These are phyloP conservation scores for Lagenaria siceraria DNA, from an alignment of 306 rosid genomes.

Conservation along the genomic window DNA sequence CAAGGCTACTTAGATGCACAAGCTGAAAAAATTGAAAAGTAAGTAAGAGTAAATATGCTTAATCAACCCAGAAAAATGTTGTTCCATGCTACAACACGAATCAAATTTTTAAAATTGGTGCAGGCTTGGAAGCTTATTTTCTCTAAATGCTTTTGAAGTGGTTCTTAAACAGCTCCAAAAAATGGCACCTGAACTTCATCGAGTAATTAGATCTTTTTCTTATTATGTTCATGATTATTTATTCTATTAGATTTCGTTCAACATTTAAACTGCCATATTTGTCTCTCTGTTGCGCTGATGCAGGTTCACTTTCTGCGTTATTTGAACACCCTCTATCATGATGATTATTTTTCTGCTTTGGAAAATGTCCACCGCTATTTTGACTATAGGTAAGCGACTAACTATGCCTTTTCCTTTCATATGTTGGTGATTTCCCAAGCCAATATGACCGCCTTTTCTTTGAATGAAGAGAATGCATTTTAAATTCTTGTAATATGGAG, in stretches of 20 bases:
- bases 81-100: neutral
- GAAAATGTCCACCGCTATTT: constrained; percentile 89
- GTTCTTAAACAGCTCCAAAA: constrained; percentile 67
- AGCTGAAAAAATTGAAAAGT: constrained; percentile 85
- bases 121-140: constrained; percentile 60
- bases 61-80: neutral
- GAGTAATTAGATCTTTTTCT: constrained; percentile 31
- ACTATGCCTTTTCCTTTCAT: neutral
- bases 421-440: neutral
- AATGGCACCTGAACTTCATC: constrained; percentile 91
- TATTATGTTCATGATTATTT: neutral
- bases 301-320: constrained; percentile 90
- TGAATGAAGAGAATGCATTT: neutral
- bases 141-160: constrained; percentile 65
- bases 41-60: constrained; percentile 16
- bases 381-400: constrained; percentile 66
- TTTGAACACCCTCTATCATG: constrained; percentile 70
- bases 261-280: neutral
- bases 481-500: neutral
- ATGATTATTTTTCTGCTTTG: constrained; percentile 71
- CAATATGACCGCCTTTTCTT: neutral
- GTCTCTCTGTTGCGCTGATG: constrained; percentile 4
- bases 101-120: neutral
- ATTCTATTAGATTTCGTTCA: neutral
- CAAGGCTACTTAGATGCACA: constrained; percentile 92